Conservation (phyloP, 2,329 filamentous ascomycete species). For the Aureobasidium namibiae region DNA sequence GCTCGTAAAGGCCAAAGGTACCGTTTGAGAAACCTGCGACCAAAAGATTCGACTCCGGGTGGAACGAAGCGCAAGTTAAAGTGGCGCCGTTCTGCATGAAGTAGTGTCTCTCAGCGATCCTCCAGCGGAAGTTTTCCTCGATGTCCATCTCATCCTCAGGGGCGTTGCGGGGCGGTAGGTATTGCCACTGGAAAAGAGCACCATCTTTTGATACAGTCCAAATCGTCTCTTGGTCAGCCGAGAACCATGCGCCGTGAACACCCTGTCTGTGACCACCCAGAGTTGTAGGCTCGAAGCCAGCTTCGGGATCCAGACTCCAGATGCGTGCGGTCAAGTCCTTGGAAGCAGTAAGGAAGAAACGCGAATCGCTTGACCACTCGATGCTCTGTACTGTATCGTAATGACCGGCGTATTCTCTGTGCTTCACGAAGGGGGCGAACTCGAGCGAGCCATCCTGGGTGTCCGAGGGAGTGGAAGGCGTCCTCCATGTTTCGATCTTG, state of each 20-base stretch:
- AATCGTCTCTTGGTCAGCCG: slow-evolving; percentile 85
- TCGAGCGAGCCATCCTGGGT: slow-evolving; percentile 75
- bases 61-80: slow-evolving; percentile 84
- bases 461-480: slow-evolving; percentile 70
- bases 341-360: slow-evolving; percentile 87
- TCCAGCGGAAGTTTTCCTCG: slow-evolving; percentile 70
- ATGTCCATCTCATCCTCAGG: slow-evolving; percentile 45
- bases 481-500: slow-evolving; percentile 91
- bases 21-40: slow-evolving; percentile 95
- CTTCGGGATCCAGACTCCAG: slow-evolving; percentile 85
- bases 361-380: slow-evolving; percentile 91
- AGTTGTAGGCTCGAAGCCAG: slow-evolving; percentile 82
- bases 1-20: slow-evolving; percentile 86
- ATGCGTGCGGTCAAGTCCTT: slow-evolving; percentile 89
- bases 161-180: slow-evolving; percentile 53
- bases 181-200: slow-evolving; percentile 92
- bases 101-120: slow-evolving; percentile 83
- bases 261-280: slow-evolving; percentile 84
- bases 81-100: slow-evolving; percentile 87
- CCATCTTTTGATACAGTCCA: slow-evolving; percentile 97
- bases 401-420: slow-evolving; percentile 79
- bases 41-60: slow-evolving; percentile 79
- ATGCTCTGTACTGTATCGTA: slow-evolving; percentile 80
- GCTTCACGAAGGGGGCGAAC: slow-evolving; percentile 87
- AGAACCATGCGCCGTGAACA: slow-evolving; percentile 95